Evolutionary conservation across 1,284 basidiomycete species (phyloP).

Genomic region (Cryptococcus sp.): DNA sequence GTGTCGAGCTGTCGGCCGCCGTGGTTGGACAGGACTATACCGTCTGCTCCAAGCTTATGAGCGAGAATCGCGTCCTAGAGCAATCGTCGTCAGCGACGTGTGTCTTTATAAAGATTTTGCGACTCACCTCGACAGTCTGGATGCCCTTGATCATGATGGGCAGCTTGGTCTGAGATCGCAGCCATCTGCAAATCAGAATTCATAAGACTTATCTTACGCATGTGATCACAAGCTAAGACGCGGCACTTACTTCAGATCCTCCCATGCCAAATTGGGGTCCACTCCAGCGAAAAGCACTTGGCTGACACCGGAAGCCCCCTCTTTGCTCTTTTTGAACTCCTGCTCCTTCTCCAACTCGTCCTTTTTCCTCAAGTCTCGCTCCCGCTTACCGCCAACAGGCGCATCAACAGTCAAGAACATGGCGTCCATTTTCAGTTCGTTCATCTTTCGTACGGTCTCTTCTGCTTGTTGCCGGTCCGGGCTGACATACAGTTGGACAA

Average conservation of each 20-base stretch:
- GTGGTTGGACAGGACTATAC: conserved; percentile 58
- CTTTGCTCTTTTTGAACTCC: conserved; percentile 43
- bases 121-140: conserved; percentile 52
- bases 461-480: conserved; percentile 68
- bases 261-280: conserved; percentile 47
- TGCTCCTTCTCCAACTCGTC: conserved; percentile 47
- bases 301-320: conserved; percentile 40
- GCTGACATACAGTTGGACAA: conserved; percentile 86
- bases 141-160: conserved; percentile 83
- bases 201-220: conserved; percentile 55
- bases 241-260: conserved; percentile 39
- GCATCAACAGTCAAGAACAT: conserved; percentile 92
- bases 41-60: conserved; percentile 53
- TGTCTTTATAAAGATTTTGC: not conserved
- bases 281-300: conserved; percentile 48
- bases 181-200: conserved; percentile 57
- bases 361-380: conserved; percentile 64
- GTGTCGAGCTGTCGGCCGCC: conserved; percentile 56
- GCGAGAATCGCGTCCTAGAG: conserved; percentile 54
- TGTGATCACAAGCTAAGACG: not conserved
- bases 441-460: conserved; percentile 70
- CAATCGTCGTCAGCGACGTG: not conserved
- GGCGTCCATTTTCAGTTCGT: conserved; percentile 64
- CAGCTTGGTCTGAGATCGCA: conserved; percentile 69
- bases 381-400: conserved; percentile 79